Evolutionary conservation across 805 yeast genomes (phyloP), one percentile per base, ranked within the genome.

Genomic region (Myxozyma nipponensis): DNA sequence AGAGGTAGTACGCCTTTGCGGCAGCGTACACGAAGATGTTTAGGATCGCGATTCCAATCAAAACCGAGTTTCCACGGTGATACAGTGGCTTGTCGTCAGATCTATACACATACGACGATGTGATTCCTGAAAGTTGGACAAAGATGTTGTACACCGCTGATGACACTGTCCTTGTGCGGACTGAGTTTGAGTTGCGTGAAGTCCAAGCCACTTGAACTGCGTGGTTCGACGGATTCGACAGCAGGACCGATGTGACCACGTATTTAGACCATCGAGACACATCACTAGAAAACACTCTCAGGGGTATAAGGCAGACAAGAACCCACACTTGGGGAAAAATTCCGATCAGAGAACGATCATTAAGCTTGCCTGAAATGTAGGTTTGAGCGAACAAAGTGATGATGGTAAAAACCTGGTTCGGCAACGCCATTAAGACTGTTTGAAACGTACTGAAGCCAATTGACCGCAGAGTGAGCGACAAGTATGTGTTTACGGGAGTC

Each of bases 61-160:
- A 13, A 56, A 52, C 54, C 23, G 54, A 15, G 54, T 83, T 82
- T 39, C 89, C 91, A 21, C 75, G 66, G 37, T 72, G 72, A 61
- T 84, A 84, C 30, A 72, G 61, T 1, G 90, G 90, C 38, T 68
- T 69, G 61, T 84, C 90, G 39, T 72, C 75, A 1, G 63, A 62
- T 42, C 82, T 65, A 64, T 83, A 84, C 4, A 84, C 72, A 59
- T 82, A 77, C 5, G 81, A 69, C 2, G 79, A 68, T 7, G 77
- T 68, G 43, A 84, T 79, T 18, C 70, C 65, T 1, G 81, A 83
- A 0, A 78, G 69, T 62, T 84, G 89, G 0, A 78, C 78, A 63
- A 73, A 76, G 72, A 82, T 81, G 60, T 83, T 84, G 61, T 78
- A 82, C 42, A 83, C 50, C 0, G 88, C 81, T 0, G 86, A 78